A percentile compares a stretch with the other conserved stretches of the same genome.
phyloP scores from a whole-genome alignment of 306 rosid species.

The Datisca glomerata region DNA sequence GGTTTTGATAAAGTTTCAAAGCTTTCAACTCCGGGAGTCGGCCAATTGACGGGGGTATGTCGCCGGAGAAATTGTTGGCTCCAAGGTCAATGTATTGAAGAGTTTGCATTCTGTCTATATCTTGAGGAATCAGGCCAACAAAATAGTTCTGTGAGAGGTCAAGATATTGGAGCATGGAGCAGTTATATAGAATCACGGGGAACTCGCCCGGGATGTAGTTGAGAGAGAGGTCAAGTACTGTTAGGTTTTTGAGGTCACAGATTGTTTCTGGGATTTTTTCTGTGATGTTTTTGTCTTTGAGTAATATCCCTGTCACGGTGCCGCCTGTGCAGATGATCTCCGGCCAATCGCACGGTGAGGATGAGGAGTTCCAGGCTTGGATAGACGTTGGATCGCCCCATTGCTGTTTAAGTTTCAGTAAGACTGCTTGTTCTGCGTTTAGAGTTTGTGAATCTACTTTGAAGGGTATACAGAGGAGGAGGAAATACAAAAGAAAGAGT shows the following conservation, averaged over 20 bases:
- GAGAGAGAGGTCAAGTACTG: constrained; percentile 17
- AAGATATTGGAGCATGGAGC: constrained; percentile 34
- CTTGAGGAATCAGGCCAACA: constrained; percentile 34
- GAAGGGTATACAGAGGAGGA: constrained; percentile 18
- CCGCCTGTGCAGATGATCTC: constrained; percentile 35
- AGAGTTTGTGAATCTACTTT: constrained; percentile 17
- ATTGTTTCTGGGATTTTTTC: constrained; percentile 40
- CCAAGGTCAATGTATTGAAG: constrained; percentile 33
- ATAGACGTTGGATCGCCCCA: constrained; percentile 27
- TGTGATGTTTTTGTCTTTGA: constrained; percentile 7
- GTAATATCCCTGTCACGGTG: constrained; percentile 27
- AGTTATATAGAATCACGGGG: constrained; percentile 37
- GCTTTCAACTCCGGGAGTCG: constrained; percentile 19
- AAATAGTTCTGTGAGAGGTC: constrained; percentile 40
- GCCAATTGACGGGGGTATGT: constrained; percentile 44
- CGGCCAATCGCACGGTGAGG: constrained; percentile 47
- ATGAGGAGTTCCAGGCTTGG: constrained; percentile 34
- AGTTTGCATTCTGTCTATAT: constrained; percentile 21
- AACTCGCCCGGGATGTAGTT: constrained; percentile 35
- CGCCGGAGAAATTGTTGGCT: constrained; percentile 34
- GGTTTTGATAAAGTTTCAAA: constrained; percentile 18
- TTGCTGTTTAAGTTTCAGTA: constrained; percentile 32
- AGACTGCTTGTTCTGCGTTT: constrained; percentile 32
- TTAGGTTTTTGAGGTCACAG: constrained; percentile 54
- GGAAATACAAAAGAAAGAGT: constrained; percentile 8